Evolutionary conservation across 352 stramenopile genomes (phyloP), one percentile per base, ranked within the genome.

Genomic region (Phytophthora fragariaefolia): DNA sequence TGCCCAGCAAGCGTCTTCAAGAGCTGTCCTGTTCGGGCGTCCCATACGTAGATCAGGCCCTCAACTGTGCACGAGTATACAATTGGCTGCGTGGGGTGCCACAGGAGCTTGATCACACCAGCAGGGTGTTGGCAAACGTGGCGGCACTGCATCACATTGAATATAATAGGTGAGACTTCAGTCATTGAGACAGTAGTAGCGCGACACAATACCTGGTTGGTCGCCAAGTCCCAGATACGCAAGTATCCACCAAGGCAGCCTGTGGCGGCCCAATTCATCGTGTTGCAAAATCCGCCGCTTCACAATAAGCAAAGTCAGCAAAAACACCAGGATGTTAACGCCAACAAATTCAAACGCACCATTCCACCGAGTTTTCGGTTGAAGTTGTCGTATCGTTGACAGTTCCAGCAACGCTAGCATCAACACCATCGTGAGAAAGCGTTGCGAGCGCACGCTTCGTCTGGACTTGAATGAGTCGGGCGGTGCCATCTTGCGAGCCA

Each of bases 191-290:
- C 7, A 23, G 2, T 27, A 52, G n/a, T 34, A 22, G 23, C 18
- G 4, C 17, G 34, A 18, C 38, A 63, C 9, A 9, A 13, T 78
- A 93, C 87, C 58, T 93, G 82, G 64, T 93, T 84, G 1, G 85
- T 92, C 8, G 83, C 82, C 42, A 98, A 84, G 76, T 99, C 97
- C 96, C 96, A 99, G 66, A 99, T 98, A 63, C 98, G 98, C 48
- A 99, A 64, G 26, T 82, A 87, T 55, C 97, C 96, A 59, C 98
- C 96, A 2, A 98, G 91, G 30, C 96, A 97, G 24, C 92, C 97
- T 1, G 97, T 99, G 18, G 97, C 96, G 36, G 85, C 93, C 97
- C 97, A 99, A 66, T 98, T 97, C 79, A 96, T 93, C 42, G 92
- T 94, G 56, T 85, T 89, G 64, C 82, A 98, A 71, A 99, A 99